phyloP scores from a whole-genome alignment of 2,329 filamentous ascomycete genomes.

The Karstenula rhodostoma region DNA sequence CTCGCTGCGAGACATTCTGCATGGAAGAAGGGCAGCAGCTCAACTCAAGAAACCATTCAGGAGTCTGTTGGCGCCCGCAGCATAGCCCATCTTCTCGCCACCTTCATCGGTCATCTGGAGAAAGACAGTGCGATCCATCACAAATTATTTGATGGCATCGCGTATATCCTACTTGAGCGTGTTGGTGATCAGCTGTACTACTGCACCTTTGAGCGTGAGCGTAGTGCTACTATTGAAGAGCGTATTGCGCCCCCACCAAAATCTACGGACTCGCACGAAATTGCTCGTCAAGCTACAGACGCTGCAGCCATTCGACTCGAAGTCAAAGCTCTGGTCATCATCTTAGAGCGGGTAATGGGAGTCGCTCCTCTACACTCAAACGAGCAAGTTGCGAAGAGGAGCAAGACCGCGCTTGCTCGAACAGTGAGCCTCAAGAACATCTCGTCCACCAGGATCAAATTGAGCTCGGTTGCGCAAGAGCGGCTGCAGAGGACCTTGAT shows the following conservation, averaged over 20 bases:
- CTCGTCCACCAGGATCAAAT: constrained; percentile 37
- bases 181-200: constrained; percentile 51
- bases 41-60: constrained; percentile 17
- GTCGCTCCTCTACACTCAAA: constrained; percentile 50
- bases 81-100: constrained; percentile 47
- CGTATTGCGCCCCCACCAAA: constrained; percentile 31
- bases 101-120: constrained; percentile 48
- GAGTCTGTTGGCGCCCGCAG: constrained; percentile 36
- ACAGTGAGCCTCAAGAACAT: constrained; percentile 36
- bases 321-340: constrained; percentile 51
- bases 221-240: constrained; percentile 33
- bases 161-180: constrained; percentile 51
- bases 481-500: constrained; percentile 56
- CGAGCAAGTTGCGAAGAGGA: constrained; percentile 25
- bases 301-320: constrained; percentile 41
- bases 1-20: constrained; percentile 34
- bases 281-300: constrained; percentile 30
- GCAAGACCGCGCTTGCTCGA: constrained; percentile 22
- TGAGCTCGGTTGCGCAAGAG: constrained; percentile 51
- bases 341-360: constrained; percentile 51
- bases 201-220: constrained; percentile 48
- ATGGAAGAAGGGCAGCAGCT: constrained; percentile 20
- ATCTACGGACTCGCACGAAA: constrained; percentile 14
- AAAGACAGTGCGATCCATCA: constrained; percentile 45
- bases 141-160: constrained; percentile 55